A percentile compares a stretch with the other conserved stretches of the same genome.
These are phyloP conservation scores for Lentinula boryana DNA, from an alignment of 768 basidiomycete species.

Conservation along the genomic window DNA sequence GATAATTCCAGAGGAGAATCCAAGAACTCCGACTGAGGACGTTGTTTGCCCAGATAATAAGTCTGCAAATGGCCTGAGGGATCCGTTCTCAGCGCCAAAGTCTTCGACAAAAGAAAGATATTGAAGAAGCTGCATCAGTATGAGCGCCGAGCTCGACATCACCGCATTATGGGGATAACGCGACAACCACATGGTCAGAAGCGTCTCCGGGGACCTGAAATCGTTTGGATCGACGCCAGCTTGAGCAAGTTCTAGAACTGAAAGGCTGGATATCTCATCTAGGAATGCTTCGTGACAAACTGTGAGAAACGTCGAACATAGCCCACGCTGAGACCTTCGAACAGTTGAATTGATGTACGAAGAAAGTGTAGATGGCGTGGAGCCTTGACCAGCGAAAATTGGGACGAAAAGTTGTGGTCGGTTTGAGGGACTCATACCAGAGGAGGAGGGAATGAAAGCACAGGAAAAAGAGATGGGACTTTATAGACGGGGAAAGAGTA, in stretches of 20 bases:
- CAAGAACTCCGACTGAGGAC: constrained; percentile 30
- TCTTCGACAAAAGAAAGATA: constrained; percentile 40
- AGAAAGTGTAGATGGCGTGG: constrained; percentile 23
- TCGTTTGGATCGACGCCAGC: constrained; percentile 36
- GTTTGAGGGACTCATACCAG: not conserved
- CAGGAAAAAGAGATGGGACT: not conserved
- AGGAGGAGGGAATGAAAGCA: not conserved
- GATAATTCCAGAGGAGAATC: constrained; percentile 41
- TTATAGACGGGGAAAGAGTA: constrained; percentile 1
- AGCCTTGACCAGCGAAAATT: constrained; percentile 55
- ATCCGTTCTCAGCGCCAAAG: constrained; percentile 3
- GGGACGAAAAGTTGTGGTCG: constrained; percentile 29
- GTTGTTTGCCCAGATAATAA: constrained; percentile 26
- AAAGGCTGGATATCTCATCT: constrained; percentile 40
- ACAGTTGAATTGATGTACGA: constrained; percentile 31
- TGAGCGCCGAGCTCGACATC: constrained; percentile 40
- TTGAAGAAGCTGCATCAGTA: constrained; percentile 46
- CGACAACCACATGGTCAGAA: constrained; percentile 30
- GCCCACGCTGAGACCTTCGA: constrained; percentile 33
- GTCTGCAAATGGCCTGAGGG: constrained; percentile 19
- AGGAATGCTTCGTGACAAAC: constrained; percentile 47
- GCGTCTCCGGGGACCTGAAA: constrained; percentile 31
- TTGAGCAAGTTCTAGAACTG: constrained; percentile 25
- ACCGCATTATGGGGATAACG: constrained; percentile 40
- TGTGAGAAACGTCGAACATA: constrained; percentile 38